These are phyloP conservation scores for Ligustrum vulgare DNA, from an alignment of 257 asterid genomes.

Conservation along the genomic window DNA sequence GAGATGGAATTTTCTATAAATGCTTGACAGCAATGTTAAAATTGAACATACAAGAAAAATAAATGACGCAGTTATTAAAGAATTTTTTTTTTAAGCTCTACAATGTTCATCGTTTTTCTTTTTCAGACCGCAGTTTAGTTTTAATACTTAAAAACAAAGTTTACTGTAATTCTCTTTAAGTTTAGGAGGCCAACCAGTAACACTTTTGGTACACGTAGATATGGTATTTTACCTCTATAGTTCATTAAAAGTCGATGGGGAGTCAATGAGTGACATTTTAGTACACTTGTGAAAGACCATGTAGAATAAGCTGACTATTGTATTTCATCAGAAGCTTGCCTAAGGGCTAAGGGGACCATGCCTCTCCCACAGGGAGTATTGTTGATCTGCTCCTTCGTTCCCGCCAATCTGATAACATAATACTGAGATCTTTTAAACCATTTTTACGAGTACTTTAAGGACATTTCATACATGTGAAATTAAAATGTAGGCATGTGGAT, in stretches of 20 bases:
- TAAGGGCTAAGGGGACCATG: not conserved
- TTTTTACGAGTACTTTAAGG: not conserved
- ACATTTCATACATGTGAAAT: not conserved
- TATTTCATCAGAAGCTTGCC: not conserved
- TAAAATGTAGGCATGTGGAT: slow-evolving; percentile 30
- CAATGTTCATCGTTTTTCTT: not conserved
- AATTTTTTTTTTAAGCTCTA: not conserved
- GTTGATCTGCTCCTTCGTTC: not conserved
- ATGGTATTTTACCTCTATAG: not conserved
- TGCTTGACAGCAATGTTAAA: not conserved
- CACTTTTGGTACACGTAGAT: not conserved
- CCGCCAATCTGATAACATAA: not conserved
- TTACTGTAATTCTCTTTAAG: not conserved
- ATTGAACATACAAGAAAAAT: not conserved
- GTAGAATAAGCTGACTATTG: not conserved
- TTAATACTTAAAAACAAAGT: not conserved
- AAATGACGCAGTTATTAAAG: not conserved
- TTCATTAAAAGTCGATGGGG: not conserved
- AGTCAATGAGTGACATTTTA: not conserved
- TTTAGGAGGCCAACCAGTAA: not conserved
- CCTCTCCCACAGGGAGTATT: not conserved
- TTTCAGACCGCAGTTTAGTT: not conserved
- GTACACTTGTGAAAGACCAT: not conserved
- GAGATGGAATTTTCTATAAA: not conserved
- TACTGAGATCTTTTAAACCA: not conserved